Evolutionary conservation across 441 rosid genomes (phyloP), one percentile per base, ranked within the genome.

Genomic region (Theobroma grandiflorum): DNA sequence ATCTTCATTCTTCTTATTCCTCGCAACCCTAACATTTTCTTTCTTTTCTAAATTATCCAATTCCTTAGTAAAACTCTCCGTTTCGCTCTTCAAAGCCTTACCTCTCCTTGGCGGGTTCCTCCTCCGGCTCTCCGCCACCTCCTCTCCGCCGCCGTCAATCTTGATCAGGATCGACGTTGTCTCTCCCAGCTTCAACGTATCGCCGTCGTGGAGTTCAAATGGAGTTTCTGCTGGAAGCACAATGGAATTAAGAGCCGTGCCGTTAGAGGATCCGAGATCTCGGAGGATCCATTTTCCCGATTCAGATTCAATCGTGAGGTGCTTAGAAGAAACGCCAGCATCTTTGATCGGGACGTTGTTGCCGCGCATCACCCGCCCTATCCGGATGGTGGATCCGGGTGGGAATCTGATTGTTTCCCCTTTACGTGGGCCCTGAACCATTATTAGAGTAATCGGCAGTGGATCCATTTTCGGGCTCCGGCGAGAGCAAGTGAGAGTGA

Each of bases 251-350:
- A 95, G 61, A 58, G 78, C 15, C 8, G 98, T 93, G 22, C 98
- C 98, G 73, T 94, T 95, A 64, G 98, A 95, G 77, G 98, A 95
- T 20, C 87, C 93, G 16, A 92, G 89, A 79, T 95, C 98, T 40
- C 76, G 86, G 81, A 93, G 79, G 53, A 80, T 59, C 97, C 98
- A 95, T 62, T 89, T 88, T 4, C 88, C 89, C 0, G 92, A 89
- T 40, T 74, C 85, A 47, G 84, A 82, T 9, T 53, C 86, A 83
- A 95, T 89, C 0, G 81, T 22, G 43, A 93, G 87, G 85, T 95
- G 98, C 77, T 91, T 90, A 16, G 94, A 85, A 79, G 98, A 95
- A 84, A 93, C 85, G 55, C 98, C 98, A 33, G 77, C 83, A 83
- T 93, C 97, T 72, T 93, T 95, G 72, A 95, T 79, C 4, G 89